Evolutionary conservation across 2,329 filamentous ascomycete species (phyloP), one percentile per base, ranked within the genome.

Genomic region (Hypoxylon sp.): DNA sequence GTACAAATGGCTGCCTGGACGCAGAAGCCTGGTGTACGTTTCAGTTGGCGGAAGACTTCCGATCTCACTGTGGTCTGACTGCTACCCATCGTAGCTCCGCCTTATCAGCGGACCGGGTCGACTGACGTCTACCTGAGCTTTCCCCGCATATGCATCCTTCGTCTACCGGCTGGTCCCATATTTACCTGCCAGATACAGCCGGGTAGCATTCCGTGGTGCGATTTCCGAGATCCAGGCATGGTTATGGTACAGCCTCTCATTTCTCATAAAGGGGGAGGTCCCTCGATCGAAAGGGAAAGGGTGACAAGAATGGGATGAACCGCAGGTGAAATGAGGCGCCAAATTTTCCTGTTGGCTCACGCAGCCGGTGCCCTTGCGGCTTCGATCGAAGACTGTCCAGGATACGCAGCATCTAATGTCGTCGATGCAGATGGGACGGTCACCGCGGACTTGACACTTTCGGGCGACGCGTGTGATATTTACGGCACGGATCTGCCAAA

Each of bases 351-450:
- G 2, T 13, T 60, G n/a, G 55, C 50, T 38, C 60, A 38, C 20
- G 48, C 57, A 37, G 26, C 43, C 11, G 26, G 42, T 6, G 46
- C 41, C 27, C 20, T 60, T 3, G 47, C 58, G 10, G 61, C 29
- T 13, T 60, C 63, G 17, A 20, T 67, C 29, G 52, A 59, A 20
- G 61, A 68, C 31, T 69, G 64, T 38, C 67, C 67, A n/a, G 67
- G 67, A 7, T 69, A 69, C 45, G 61, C 52, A 24, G 65, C 64
- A 13, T 65, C 65, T 4, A 66, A 67, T 46, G 33, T 69, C 17
- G 49, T 64, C 20, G 59, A 67, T 21, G 38, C 48, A 13, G 56
- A 57, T 18, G 57, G 58, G 10, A 57, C 40, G 29, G 60, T 69
- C 17, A 65, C 64, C 24, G 64, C 66, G 11, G 66, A 69, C 42